phyloP scores from a whole-genome alignment of 2,329 filamentous ascomycete species.

The Colletotrichum spinosum region DNA sequence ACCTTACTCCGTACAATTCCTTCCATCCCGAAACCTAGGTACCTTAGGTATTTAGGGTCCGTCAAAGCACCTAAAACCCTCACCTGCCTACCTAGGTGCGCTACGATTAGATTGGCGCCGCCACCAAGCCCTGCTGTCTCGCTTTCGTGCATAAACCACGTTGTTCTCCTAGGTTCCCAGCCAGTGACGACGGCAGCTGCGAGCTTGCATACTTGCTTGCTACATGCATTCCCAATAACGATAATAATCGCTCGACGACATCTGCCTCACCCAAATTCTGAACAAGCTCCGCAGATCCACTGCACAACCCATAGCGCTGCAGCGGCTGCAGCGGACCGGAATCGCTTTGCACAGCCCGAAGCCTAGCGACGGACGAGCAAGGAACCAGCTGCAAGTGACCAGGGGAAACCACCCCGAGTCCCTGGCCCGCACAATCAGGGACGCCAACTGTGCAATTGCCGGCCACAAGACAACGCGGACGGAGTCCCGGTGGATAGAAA shows the following conservation, averaged over 20 bases:
- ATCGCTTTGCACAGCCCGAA: constrained; percentile 25
- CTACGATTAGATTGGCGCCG: not conserved
- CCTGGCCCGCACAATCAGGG: not conserved
- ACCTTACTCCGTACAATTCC: no score
- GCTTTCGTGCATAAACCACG: constrained; percentile 11
- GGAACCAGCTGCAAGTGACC: constrained; percentile 18
- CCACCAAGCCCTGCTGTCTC: not conserved
- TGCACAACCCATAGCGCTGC: constrained; percentile 19
- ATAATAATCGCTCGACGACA: no score
- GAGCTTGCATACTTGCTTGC: not conserved
- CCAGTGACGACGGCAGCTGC: no score
- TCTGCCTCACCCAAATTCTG: constrained; percentile 8
- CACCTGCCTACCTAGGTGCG: no score
- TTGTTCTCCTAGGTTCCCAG: not conserved
- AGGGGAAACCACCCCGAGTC: constrained; percentile 19
- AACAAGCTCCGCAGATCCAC: constrained; percentile 31
- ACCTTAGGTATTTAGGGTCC: no score
- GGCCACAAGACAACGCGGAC: constrained; percentile 1
- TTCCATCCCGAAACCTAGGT: no score
- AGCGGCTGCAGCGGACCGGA: not conserved
- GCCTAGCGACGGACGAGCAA: not conserved
- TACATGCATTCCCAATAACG: not conserved
- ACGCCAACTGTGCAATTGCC: constrained; percentile 18
- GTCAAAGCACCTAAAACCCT: no score
- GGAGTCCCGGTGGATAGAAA: no score